These are phyloP conservation scores for Thamnidium elegans DNA, from an alignment of 192 early-diverging fungal genomes.

Conservation along the genomic window DNA sequence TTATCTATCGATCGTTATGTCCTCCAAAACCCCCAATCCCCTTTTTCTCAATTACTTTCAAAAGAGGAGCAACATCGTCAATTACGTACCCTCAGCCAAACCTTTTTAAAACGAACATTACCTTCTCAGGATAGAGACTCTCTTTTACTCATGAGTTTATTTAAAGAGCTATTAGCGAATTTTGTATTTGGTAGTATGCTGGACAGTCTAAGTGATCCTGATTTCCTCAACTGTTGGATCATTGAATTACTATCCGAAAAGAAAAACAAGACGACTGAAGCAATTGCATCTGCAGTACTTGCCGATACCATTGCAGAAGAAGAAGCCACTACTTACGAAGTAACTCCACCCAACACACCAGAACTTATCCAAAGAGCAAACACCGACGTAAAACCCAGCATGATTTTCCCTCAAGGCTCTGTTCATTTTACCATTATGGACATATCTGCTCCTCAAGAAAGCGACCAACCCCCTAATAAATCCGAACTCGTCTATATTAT, in stretches of 20 bases:
- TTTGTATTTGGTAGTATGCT: slow-evolving; percentile 46
- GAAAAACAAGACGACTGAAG: too few relatives aligned
- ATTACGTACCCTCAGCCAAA: slow-evolving; percentile 35
- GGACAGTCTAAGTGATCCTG: slow-evolving; percentile 47
- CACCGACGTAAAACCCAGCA: background rate
- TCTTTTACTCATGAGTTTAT: slow-evolving; percentile 37
- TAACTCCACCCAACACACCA: slow-evolving; percentile 12
- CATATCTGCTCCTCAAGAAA: slow-evolving; percentile 2
- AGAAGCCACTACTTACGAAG: background rate
- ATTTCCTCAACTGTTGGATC: slow-evolving; percentile 50
- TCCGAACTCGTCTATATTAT: slow-evolving; percentile 25
- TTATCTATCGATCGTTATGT: slow-evolving; percentile 41
- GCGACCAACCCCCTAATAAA: background rate
- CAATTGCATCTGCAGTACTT: too few relatives aligned
- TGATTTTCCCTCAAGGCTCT: slow-evolving; percentile 22
- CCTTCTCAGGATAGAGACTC: slow-evolving; percentile 43
- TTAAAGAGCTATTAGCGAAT: slow-evolving; percentile 50
- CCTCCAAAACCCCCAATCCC: slow-evolving; percentile 42
- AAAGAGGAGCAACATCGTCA: slow-evolving; percentile 40
- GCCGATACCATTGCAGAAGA: background rate
- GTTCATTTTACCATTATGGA: slow-evolving; percentile 32
- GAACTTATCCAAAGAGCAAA: slow-evolving; percentile 4
- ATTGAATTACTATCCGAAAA: slow-evolving; percentile 42
- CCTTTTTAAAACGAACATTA: slow-evolving; percentile 40
- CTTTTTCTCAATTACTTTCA: slow-evolving; percentile 40